Base-by-base conservation (phyloP, 2,329 filamentous ascomycete species). In the Epichloe gansuensis region DNA sequence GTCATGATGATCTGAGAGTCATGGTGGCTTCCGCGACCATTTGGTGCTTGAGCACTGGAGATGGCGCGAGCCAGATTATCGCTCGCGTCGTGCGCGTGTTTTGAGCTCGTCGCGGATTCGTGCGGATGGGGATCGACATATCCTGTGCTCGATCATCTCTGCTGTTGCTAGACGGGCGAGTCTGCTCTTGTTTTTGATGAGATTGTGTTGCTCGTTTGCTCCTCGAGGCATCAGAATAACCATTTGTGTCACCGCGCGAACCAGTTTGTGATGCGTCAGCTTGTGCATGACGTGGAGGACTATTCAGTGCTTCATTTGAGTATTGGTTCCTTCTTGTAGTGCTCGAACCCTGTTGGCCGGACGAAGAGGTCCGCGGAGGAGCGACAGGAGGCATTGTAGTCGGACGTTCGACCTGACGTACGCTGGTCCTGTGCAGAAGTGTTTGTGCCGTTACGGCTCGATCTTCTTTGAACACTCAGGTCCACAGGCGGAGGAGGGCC, bases 351-450 rank as follows among this genome's bases (percentile, higher is more conserved):
- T 71, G 69, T 56, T 71, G 68, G 58, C 82, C 85, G 44, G 88
- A 93, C 45, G 89, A 93, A 13, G 90, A 94, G 7, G 87, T 91
- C 63, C 90, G 81, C 38, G 88, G 87, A 47, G 87, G 90, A 28
- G 53, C 53, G 60, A 88, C 77, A 25, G 87, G 85, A 51, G 86
- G 81, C 72, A 77, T 81, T 68, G 74, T 79, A 69, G 71, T 78
- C 70, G 74, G 72, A 62, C 75, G 74, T 61, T 77, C 76, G 56
- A 71, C 53, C 72, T 62, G 21, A 61, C 31, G 71, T 66, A 41
- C 72, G 65, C 45, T 75, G 70, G 46, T 77, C 70, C 54, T 69
- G 61, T 15, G 72, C 67, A 43, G 70, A 71, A 49, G 71, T 65
- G 58, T 74, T 61, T 51, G 73, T 69, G 51, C 71, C 67, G 60